These are phyloP conservation scores for Trametes punicea DNA, from an alignment of 768 basidiomycete species.

Conservation along the genomic window DNA sequence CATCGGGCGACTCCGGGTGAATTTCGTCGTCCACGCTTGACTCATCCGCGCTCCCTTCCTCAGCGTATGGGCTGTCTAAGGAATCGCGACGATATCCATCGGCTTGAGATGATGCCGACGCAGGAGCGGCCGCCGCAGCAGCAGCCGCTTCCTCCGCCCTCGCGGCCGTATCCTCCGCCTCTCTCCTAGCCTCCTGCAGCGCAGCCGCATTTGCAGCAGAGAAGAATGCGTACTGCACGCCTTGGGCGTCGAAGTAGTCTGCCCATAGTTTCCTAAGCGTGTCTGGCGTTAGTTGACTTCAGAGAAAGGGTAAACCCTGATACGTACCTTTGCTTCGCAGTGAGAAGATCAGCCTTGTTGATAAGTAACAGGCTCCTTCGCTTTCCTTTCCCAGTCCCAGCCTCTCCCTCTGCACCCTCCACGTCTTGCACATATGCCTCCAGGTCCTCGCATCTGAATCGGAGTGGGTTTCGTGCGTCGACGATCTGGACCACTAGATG, in stretches of 20 bases:
- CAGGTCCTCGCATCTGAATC: slow-evolving; percentile 90
- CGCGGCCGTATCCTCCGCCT: slow-evolving; percentile 34
- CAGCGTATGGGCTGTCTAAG: slow-evolving; percentile 26
- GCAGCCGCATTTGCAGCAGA: slow-evolving; percentile 88
- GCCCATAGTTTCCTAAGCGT: slow-evolving; percentile 75
- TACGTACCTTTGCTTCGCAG: slow-evolving; percentile 74
- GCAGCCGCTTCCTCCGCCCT: slow-evolving; percentile 28
- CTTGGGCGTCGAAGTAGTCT: slow-evolving; percentile 78
- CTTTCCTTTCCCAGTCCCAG: slow-evolving; percentile 68
- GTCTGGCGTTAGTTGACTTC: neutral
- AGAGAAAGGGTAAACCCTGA: neutral
- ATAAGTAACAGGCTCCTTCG: slow-evolving; percentile 80
- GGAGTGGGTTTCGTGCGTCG: slow-evolving; percentile 91
- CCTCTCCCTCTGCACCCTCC: slow-evolving; percentile 77
- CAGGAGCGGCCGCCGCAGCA: slow-evolving; percentile 24
- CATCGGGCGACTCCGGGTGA: slow-evolving; percentile 26
- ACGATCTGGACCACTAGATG: slow-evolving; percentile 95
- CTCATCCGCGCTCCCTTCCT: slow-evolving; percentile 27
- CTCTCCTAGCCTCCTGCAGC: slow-evolving; percentile 69
- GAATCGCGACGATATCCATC: no score
- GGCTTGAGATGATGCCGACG: slow-evolving; percentile 2
- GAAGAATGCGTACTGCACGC: slow-evolving; percentile 85
- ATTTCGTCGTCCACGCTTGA: slow-evolving; percentile 18
- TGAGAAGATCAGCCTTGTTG: slow-evolving; percentile 94
- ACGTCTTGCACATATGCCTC: slow-evolving; percentile 83